phyloP scores from a whole-genome alignment of 108 stramenopile species.

The Stephanodiscus minutulus region DNA sequence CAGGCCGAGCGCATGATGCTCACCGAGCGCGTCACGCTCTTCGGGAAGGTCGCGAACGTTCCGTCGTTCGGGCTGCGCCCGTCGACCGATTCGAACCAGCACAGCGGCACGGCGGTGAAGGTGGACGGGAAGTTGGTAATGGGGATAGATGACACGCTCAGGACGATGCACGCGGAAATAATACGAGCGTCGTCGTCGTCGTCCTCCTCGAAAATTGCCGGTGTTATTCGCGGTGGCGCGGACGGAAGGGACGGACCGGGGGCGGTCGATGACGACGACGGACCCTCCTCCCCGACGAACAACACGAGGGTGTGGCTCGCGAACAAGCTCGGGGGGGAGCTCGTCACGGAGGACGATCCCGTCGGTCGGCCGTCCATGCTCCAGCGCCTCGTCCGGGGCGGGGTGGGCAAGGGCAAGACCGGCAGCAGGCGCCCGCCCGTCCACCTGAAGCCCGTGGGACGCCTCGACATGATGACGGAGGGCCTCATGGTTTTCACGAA shows the following conservation, averaged over 20 bases:
- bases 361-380: slow-evolving; percentile 72
- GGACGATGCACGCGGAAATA: slow-evolving; percentile 20
- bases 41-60: slow-evolving; percentile 49
- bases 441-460: slow-evolving; percentile 79
- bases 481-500: slow-evolving; percentile 81
- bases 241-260: too few species aligned
- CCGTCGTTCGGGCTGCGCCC: slow-evolving; percentile 43
- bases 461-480: slow-evolving; percentile 82
- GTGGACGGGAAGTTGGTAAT: slow-evolving; percentile 54
- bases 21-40: slow-evolving; percentile 61
- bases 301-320: slow-evolving; percentile 66
- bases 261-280: neutral
- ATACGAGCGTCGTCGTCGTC: neutral
- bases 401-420: slow-evolving; percentile 55
- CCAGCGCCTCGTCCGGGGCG: slow-evolving; percentile 64
- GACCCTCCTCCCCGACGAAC: neutral
- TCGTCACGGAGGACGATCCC: slow-evolving; percentile 78
- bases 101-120: slow-evolving; percentile 58
- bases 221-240: too few species aligned
- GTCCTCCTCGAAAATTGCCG: too few species aligned
- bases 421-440: slow-evolving; percentile 17
- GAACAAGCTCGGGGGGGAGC: slow-evolving; percentile 74
- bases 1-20: slow-evolving; percentile 71
- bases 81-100: too few species aligned
- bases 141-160: slow-evolving; percentile 32